These are phyloP conservation scores for Penicillium salamii DNA, from an alignment of 495 filamentous ascomycete genomes.

Conservation along the genomic window DNA sequence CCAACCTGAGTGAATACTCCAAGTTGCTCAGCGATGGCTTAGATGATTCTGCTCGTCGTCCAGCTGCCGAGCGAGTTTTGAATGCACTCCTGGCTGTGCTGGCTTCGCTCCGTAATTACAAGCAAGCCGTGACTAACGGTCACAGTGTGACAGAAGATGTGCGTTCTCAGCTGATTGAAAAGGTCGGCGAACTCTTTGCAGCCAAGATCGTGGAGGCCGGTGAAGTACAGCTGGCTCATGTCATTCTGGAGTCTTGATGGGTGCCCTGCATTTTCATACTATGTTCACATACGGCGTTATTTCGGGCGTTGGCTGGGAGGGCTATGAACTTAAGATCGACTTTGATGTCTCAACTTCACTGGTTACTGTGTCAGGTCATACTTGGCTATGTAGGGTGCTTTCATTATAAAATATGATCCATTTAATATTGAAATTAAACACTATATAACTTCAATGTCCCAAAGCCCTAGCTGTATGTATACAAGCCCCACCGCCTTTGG, in stretches of 20 bases:
- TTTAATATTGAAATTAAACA: no score
- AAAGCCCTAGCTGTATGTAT: no score
- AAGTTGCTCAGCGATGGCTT: slow-evolving; percentile 66
- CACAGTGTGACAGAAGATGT: slow-evolving; percentile 50
- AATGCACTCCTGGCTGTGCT: slow-evolving; percentile 60
- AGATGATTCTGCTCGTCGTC: slow-evolving; percentile 47
- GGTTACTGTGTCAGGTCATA: no score
- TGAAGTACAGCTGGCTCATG: slow-evolving; percentile 37
- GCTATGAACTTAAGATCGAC: no score
- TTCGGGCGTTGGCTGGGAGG: slow-evolving; percentile 9
- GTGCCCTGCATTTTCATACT: neutral
- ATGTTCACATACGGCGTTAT: slow-evolving; percentile 12
- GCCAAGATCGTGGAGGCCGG: slow-evolving; percentile 50
- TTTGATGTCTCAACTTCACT: no score
- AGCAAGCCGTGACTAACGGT: slow-evolving; percentile 40
- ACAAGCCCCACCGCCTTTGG: no score
- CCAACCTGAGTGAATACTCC: slow-evolving; percentile 77
- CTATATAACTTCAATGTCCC: no score
- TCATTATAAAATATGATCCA: no score
- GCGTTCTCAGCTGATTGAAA: slow-evolving; percentile 52
- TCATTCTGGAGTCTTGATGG: slow-evolving; percentile 29
- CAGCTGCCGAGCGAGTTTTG: slow-evolving; percentile 63
- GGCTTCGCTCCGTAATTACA: slow-evolving; percentile 40
- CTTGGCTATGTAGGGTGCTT: no score
- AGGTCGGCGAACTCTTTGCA: slow-evolving; percentile 58